These are phyloP conservation scores for Xylariaceae sp. DNA, from an alignment of 2,329 filamentous ascomycete genomes.

Conservation along the genomic window DNA sequence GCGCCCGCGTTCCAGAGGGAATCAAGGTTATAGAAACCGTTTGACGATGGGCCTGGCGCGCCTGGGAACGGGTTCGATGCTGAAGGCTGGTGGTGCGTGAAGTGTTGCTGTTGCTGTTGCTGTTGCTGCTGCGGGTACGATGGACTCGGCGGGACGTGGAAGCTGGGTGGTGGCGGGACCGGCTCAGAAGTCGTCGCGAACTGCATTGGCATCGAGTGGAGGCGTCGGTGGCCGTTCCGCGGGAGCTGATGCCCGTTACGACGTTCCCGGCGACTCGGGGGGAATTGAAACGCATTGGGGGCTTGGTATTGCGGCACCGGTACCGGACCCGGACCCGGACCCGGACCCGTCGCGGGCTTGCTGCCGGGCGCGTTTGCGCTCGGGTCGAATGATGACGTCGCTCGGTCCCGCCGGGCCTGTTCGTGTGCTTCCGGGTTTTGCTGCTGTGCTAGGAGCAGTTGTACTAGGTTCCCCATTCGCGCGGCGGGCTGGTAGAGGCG, in stretches of 20 bases:
- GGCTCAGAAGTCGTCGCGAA: not conserved
- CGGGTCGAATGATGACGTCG: not conserved
- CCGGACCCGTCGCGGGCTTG: not conserved
- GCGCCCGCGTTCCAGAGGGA: constrained; percentile 3
- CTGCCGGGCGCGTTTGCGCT: not conserved
- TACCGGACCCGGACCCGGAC: no score
- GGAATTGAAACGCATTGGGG: not conserved
- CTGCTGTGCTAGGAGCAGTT: constrained; percentile 12
- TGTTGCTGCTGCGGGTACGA: not conserved
- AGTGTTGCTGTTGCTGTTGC: not conserved
- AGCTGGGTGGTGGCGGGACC: not conserved
- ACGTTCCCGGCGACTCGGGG: not conserved
- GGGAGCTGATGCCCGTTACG: not conserved
- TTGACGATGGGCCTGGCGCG: not conserved
- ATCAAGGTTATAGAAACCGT: constrained; percentile 3
- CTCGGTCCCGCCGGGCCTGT: not conserved
- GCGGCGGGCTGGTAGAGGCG: constrained; percentile 15
- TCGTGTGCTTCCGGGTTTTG: not conserved
- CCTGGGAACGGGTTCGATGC: constrained; percentile 3
- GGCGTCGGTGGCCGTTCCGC: not conserved
- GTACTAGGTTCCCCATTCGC: constrained; percentile 7
- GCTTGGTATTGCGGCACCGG: not conserved
- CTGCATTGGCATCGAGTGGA: not conserved
- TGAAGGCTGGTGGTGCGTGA: constrained; percentile 1
- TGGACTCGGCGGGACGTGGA: constrained; percentile 1